Percentiles rank a stretch among this genome's conserved stretches.
phyloP scores from a whole-genome alignment of 768 basidiomycete genomes.

The Panellus pusillus region DNA sequence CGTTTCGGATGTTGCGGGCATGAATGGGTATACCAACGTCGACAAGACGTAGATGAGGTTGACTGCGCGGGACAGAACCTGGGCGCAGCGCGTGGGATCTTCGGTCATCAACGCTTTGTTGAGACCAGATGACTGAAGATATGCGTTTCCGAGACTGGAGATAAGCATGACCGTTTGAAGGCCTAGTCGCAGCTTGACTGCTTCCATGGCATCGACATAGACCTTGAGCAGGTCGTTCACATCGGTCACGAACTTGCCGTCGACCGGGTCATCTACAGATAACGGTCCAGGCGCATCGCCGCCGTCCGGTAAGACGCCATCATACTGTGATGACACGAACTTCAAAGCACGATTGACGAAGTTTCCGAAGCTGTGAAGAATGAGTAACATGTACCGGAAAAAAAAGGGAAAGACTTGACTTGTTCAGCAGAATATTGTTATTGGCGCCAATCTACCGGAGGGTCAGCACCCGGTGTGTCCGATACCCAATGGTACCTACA shows the following conservation, averaged over 20 bases:
- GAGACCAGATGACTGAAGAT: conserved; percentile 90
- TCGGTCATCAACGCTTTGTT: conserved; percentile 85
- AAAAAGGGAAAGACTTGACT: conserved; percentile 45
- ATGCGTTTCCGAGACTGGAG: conserved; percentile 86
- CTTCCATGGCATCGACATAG: conserved; percentile 87
- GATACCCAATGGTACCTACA: conserved; percentile 43
- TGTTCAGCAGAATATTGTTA: conserved; percentile 92
- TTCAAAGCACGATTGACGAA: conserved; percentile 95
- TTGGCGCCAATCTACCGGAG: conserved; percentile 75
- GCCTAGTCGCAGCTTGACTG: conserved; percentile 84
- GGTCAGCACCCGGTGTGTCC: not conserved
- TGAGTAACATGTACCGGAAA: not conserved
- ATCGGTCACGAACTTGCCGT: conserved; percentile 75
- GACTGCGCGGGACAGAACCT: conserved; percentile 85
- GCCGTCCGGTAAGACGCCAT: conserved; percentile 77
- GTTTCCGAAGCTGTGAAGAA: conserved; percentile 77
- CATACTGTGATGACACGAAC: conserved; percentile 86
- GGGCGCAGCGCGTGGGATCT: conserved; percentile 82
- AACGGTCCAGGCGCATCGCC: conserved; percentile 68
- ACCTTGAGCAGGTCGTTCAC: conserved; percentile 77
- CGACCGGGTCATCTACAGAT: conserved; percentile 62
- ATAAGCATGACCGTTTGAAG: conserved; percentile 88
- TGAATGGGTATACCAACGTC: conserved; percentile 88
- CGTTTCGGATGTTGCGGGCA: conserved; percentile 84
- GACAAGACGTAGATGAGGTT: conserved; percentile 93